Conservation (phyloP, 768 basidiomycete species). For the Amanita muscaria region DNA sequence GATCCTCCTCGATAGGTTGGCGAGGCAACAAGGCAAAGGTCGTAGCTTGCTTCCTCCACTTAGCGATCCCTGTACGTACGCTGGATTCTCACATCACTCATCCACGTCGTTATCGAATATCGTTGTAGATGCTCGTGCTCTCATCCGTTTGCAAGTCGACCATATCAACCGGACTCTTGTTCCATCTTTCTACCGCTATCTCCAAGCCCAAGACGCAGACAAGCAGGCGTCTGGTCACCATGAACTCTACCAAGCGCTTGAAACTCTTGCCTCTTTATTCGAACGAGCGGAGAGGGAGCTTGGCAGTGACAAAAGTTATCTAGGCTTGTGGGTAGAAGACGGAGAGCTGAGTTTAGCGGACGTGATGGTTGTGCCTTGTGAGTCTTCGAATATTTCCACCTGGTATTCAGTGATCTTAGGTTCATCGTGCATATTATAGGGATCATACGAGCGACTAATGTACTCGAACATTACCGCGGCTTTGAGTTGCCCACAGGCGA, state of each 20-base stretch:
- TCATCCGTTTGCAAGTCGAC: conserved; percentile 61
- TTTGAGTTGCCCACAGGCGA: conserved; percentile 45
- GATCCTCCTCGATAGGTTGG: background rate
- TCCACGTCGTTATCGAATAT: background rate
- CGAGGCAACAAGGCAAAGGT: conserved; percentile 24
- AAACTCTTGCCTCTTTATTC: conserved; percentile 42
- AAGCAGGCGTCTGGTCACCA: conserved; percentile 43
- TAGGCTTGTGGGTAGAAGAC: conserved; percentile 54
- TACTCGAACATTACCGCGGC: conserved; percentile 61
- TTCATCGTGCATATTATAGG: too few relatives aligned
- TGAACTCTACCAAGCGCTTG: conserved; percentile 46
- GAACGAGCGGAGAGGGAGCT: conserved; percentile 44
- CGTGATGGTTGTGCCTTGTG: conserved; percentile 65
- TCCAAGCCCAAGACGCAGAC: conserved; percentile 55
- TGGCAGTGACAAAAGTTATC: conserved; percentile 13
- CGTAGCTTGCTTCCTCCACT: conserved; percentile 48
- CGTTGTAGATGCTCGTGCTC: conserved; percentile 52
- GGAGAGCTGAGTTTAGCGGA: conserved; percentile 56
- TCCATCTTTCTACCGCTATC: conserved; percentile 66
- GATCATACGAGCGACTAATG: too few relatives aligned
- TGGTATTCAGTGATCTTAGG: too few relatives aligned
- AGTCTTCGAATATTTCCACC: conserved; percentile 13
- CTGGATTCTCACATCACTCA: background rate
- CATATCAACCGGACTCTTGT: conserved; percentile 56
- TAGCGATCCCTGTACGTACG: conserved; percentile 47